These are phyloP conservation scores for Glarea lozoyensis DNA, from an alignment of 495 filamentous ascomycete genomes.

Conservation along the genomic window DNA sequence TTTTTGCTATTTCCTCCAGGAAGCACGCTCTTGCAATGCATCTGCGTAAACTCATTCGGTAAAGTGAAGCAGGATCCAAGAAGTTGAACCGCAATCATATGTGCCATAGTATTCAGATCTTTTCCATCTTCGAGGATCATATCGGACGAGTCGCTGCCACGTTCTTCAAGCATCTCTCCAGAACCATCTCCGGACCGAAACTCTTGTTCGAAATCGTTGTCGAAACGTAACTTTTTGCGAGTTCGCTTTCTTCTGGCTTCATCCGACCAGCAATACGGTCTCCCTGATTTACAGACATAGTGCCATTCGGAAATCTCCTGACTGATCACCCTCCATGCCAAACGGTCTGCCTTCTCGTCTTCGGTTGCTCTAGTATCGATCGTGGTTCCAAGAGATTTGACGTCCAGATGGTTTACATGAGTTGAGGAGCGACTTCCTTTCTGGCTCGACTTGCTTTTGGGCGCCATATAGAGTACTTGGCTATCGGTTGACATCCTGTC, in stretches of 20 bases:
- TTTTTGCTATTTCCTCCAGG: no score
- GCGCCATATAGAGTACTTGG: constrained; percentile 17
- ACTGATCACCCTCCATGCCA: constrained; percentile 16
- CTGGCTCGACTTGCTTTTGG: not conserved
- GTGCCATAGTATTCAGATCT: constrained; percentile 14
- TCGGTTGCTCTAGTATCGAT: not conserved
- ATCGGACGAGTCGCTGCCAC: constrained; percentile 8
- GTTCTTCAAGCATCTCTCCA: constrained; percentile 6
- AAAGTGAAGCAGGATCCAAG: constrained; percentile 24
- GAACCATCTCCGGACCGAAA: not conserved
- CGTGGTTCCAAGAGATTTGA: constrained; percentile 3
- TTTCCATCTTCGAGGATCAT: constrained; percentile 7
- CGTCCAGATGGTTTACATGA: constrained; percentile 8
- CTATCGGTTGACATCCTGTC: constrained; percentile 10
- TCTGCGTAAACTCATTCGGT: constrained; percentile 11
- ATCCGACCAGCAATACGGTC: constrained; percentile 20
- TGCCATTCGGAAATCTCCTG: constrained; percentile 22
- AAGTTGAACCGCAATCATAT: constrained; percentile 22
- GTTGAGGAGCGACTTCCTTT: constrained; percentile 4
- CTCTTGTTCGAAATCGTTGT: constrained; percentile 5
- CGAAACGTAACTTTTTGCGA: no score
- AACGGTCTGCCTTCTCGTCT: not conserved
- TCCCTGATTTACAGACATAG: constrained; percentile 15
- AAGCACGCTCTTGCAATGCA: no score
- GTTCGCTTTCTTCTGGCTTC: constrained; percentile 12